Percentiles rank a stretch among this genome's conserved stretches.
phyloP scores from a whole-genome alignment of 73 alveolate genomes.

The Blepharisma japonicum region DNA sequence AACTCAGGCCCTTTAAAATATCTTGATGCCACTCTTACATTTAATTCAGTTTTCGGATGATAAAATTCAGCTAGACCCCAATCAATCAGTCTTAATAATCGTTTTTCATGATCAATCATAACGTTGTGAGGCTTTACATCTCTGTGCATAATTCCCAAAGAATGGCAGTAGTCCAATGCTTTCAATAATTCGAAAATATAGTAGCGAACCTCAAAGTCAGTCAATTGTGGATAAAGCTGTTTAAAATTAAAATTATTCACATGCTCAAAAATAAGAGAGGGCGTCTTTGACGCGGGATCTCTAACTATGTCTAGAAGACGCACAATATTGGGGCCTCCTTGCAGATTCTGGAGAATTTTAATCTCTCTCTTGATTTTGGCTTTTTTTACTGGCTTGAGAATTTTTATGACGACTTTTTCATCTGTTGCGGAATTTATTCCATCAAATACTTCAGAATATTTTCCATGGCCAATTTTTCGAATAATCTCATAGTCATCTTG shows the following conservation, averaged over 20 bases:
- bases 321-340: constrained; percentile 92
- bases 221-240: constrained; percentile 80
- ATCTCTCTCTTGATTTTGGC: constrained; percentile 95
- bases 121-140: constrained; percentile 98
- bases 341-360: constrained; percentile 88
- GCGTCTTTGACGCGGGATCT: constrained; percentile 94
- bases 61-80: constrained; percentile 99
- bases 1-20: constrained; percentile 97
- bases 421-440: constrained; percentile 83
- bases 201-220: constrained; percentile 88
- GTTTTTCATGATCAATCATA: constrained; percentile 87
- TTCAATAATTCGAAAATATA: constrained; percentile 85
- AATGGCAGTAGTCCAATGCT: constrained; percentile 95
- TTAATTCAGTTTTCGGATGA: constrained; percentile 90
- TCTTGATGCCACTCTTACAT: constrained; percentile 95
- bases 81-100: constrained; percentile 87
- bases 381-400: constrained; percentile 94
- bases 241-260: constrained; percentile 90
- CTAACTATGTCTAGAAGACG: constrained; percentile 92
- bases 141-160: constrained; percentile 96
- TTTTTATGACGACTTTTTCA: constrained; percentile 80
- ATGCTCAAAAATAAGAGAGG: constrained; percentile 83
- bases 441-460: constrained; percentile 97
- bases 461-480: constrained; percentile 95
- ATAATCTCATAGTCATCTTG: constrained; percentile 88